A percentile compares a stretch with the other conserved stretches of the same genome.
Conservation (phyloP, 2,329 filamentous ascomycete species). For the Graphilbum ipis-grandicollis region DNA sequence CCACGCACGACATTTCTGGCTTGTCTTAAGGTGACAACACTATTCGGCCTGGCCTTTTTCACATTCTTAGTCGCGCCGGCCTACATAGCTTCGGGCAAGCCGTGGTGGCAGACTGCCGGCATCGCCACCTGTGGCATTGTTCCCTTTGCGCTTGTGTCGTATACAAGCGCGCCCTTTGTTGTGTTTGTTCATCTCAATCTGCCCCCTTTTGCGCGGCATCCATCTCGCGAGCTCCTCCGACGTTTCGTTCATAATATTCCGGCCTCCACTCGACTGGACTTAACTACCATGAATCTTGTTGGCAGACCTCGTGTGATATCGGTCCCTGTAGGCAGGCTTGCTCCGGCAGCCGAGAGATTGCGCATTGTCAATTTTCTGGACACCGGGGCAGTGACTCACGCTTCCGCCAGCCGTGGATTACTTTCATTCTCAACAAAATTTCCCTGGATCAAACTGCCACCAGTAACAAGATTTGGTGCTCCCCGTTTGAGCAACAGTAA, state of each 20-base stretch:
- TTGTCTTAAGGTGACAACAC: slow-evolving; percentile 51
- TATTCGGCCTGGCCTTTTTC: slow-evolving; percentile 53
- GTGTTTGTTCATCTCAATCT: slow-evolving; percentile 53
- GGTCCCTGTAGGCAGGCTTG: slow-evolving; percentile 18
- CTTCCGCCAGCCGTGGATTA: neutral
- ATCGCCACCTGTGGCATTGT: slow-evolving; percentile 42
- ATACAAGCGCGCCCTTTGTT: slow-evolving; percentile 53
- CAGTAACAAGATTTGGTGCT: slow-evolving; percentile 14
- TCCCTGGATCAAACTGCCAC: slow-evolving; percentile 17
- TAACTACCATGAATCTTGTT: slow-evolving; percentile 38
- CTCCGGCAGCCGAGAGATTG: slow-evolving; percentile 13
- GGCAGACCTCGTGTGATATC: slow-evolving; percentile 29
- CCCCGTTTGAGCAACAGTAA: slow-evolving; percentile 7
- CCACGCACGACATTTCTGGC: slow-evolving; percentile 50
- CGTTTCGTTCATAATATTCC: slow-evolving; percentile 31
- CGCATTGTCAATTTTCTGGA: slow-evolving; percentile 20
- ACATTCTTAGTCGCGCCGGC: slow-evolving; percentile 43
- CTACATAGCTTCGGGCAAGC: slow-evolving; percentile 26
- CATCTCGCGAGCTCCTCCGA: slow-evolving; percentile 27
- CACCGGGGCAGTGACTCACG: neutral
- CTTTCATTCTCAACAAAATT: slow-evolving; percentile 12
- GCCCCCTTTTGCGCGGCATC: slow-evolving; percentile 45
- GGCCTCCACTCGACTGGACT: slow-evolving; percentile 25
- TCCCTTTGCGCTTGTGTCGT: slow-evolving; percentile 45
- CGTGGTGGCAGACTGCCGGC: slow-evolving; percentile 17